Evolutionary conservation across 495 filamentous ascomycete genomes (phyloP).

Genomic region (Talaromyces trachyspermus): DNA sequence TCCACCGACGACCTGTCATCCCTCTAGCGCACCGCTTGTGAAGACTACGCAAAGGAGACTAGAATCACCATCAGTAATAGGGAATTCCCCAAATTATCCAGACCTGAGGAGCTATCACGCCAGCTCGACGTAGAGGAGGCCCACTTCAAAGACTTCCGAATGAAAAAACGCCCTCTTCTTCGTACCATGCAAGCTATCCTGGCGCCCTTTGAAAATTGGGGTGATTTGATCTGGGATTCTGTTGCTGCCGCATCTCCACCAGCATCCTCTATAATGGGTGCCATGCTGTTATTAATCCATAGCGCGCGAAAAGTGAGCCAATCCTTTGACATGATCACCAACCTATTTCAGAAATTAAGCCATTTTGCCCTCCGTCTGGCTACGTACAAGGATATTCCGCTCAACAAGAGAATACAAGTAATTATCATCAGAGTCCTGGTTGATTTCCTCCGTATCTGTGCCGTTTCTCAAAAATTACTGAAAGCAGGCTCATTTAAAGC

Average conservation of each 20-base stretch:
- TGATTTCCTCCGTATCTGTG: constrained; percentile 19
- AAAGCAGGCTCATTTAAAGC: constrained; percentile 9
- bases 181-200: constrained; percentile 1
- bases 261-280: constrained; percentile 19
- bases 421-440: constrained; percentile 14
- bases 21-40: constrained; percentile 10
- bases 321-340: constrained; percentile 16
- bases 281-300: constrained; percentile 19
- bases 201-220: constrained; percentile 1
- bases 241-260: constrained; percentile 16
- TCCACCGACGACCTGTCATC: not conserved
- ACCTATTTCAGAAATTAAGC: constrained; percentile 3
- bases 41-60: constrained; percentile 8
- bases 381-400: not conserved
- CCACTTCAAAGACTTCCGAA: constrained; percentile 6
- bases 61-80: not conserved
- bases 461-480: constrained; percentile 13
- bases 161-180: constrained; percentile 5
- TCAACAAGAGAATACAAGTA: not conserved
- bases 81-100: not conserved
- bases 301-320: constrained; percentile 19
- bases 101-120: not conserved
- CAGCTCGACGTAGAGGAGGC: constrained; percentile 6
- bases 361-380: not conserved
- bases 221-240: constrained; percentile 6